A percentile compares a stretch with the other conserved stretches of the same genome.
Evolutionary conservation across 768 basidiomycete genomes (phyloP).

Genomic region (Suillus clintonianus): DNA sequence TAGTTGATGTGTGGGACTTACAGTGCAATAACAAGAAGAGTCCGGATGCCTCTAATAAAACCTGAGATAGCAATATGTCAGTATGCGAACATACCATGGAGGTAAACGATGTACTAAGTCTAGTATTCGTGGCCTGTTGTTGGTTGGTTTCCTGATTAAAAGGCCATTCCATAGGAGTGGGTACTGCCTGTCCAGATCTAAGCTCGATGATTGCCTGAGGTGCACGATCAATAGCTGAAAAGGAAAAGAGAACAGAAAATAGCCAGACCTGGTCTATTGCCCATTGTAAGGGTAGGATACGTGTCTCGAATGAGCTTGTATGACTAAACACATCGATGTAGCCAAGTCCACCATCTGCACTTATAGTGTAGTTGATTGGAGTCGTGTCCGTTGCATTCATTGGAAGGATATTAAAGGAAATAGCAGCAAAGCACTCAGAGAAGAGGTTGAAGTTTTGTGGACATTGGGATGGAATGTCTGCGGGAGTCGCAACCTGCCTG

Average conservation of each 20-base stretch:
- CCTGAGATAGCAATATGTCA: constrained; percentile 37
- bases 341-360: constrained; percentile 62
- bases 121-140: constrained; percentile 53
- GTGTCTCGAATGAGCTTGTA: constrained; percentile 65
- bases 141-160: constrained; percentile 69
- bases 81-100: neutral
- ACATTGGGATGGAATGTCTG: constrained; percentile 57
- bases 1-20: constrained; percentile 31
- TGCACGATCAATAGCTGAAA: neutral
- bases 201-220: constrained; percentile 71
- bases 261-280: constrained; percentile 61
- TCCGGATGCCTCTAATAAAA: constrained; percentile 62
- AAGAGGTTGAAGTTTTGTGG: constrained; percentile 73
- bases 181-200: constrained; percentile 53
- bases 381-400: constrained; percentile 27
- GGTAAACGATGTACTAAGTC: constrained; percentile 49
- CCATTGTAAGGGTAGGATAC: constrained; percentile 75
- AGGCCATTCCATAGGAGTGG: constrained; percentile 71
- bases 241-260: neutral
- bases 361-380: constrained; percentile 67
- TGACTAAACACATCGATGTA: constrained; percentile 69
- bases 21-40: constrained; percentile 68
- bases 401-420: constrained; percentile 64
- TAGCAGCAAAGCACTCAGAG: constrained; percentile 70
- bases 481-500: constrained; percentile 45